phyloP scores from a whole-genome alignment of 768 basidiomycete species.

The Hypholoma fasciculare region DNA sequence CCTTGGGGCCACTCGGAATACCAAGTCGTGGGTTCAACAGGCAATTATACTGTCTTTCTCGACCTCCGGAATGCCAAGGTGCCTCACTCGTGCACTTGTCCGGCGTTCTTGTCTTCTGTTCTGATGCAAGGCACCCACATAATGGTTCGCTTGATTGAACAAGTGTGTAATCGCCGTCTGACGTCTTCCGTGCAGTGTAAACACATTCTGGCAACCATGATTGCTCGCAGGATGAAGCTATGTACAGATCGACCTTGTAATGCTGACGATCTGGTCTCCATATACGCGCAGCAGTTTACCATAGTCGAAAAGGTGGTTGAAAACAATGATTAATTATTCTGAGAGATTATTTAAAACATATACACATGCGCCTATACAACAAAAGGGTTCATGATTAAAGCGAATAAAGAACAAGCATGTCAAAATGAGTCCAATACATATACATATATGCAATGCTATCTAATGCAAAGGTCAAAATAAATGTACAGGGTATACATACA shows the following conservation, averaged over 20 bases:
- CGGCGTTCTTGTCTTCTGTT: conserved; percentile 68
- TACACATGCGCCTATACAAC: no score
- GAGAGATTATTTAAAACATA: no score
- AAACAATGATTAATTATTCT: no score
- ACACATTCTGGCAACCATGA: conserved; percentile 66
- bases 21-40: conserved; percentile 67
- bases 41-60: conserved; percentile 60
- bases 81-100: conserved; percentile 71
- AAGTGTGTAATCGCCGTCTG: conserved; percentile 4
- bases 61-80: conserved; percentile 36
- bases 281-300: conserved; percentile 36
- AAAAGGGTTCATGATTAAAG: no score
- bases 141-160: conserved; percentile 46
- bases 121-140: conserved; percentile 58
- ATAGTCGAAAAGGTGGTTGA: no score
- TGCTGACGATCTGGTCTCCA: conserved; percentile 47
- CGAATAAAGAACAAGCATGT: no score
- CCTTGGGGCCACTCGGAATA: conserved; percentile 61
- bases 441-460: no score
- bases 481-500: neutral
- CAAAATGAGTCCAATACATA: no score
- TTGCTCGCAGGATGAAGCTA: conserved; percentile 55
- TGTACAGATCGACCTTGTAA: conserved; percentile 49
- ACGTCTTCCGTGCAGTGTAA: conserved; percentile 58
- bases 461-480: neutral